phyloP scores from a whole-genome alignment of 208 protist genomes.

The Crithidia brevicula region DNA sequence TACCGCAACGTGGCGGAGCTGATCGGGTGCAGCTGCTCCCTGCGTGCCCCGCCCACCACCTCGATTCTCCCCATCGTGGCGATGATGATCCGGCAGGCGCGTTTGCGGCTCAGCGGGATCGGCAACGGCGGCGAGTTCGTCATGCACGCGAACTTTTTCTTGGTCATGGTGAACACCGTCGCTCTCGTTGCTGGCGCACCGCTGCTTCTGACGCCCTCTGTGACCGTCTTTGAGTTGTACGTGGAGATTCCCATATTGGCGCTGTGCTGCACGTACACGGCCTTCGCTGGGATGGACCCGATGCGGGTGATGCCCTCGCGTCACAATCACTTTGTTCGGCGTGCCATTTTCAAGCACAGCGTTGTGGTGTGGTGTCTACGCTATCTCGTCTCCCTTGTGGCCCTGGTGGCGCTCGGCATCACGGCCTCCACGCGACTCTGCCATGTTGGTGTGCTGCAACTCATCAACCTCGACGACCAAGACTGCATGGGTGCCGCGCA shows the following conservation, averaged over 20 bases:
- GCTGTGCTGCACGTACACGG: constrained; percentile 85
- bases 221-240: constrained; percentile 84
- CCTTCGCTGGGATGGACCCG: constrained; percentile 75
- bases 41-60: constrained; percentile 72
- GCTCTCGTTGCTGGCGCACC: constrained; percentile 58
- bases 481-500: constrained; percentile 58
- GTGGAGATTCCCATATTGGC: constrained; percentile 82
- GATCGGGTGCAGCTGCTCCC: constrained; percentile 79
- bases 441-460: constrained; percentile 36
- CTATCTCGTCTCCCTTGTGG: constrained; percentile 70
- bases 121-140: constrained; percentile 85
- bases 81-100: constrained; percentile 83
- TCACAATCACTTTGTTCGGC: constrained; percentile 87
- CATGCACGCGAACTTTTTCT: constrained; percentile 80
- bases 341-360: constrained; percentile 83
- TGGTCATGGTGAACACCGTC: constrained; percentile 72
- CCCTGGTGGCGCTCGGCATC: constrained; percentile 72
- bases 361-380: constrained; percentile 79
- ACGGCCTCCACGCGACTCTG: constrained; percentile 55
- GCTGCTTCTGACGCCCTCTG: constrained; percentile 70
- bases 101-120: constrained; percentile 82
- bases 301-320: constrained; percentile 87
- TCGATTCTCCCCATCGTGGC: constrained; percentile 84
- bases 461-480: constrained; percentile 41
- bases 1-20: constrained; percentile 89